Evolutionary conservation across 2,329 filamentous ascomycete species (phyloP), one percentile per base, ranked within the genome.

Genomic region (Aspergillus persii): DNA sequence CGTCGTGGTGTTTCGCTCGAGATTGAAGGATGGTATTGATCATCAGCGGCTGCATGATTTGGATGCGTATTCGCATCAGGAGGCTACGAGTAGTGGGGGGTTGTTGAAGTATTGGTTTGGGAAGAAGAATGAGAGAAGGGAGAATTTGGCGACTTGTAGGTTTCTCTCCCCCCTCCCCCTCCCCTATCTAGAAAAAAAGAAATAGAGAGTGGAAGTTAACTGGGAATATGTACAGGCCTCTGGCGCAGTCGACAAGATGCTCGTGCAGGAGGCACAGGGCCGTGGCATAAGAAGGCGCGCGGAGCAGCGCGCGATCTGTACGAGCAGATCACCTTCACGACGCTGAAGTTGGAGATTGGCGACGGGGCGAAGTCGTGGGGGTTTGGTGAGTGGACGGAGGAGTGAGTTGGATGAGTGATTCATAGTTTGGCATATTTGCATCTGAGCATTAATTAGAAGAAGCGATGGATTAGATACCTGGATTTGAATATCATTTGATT

Each of bases 51-150:
- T 96, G 44, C 87, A 87, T 46, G 81, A 82, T 29, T 81, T 96
- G 33, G 93, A 96, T 75, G 87, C 88, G 70, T 86, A 86, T 60
- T 90, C 90, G 6, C 92, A 96, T 73, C 82, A 84, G 27, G 92
- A 96, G 73, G 93, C 93, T 11, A 88, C 88, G 18, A 83, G 83
- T 44, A 90, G 87, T 68, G 92, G 92, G 5, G 92, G 92, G 0
- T 84, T 97, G 70, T 77, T 96, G 70, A 96, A 96, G 84, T 96
- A 97, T 76, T 96, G 93, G 92, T 96, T 96, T 74, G 91, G 92
- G 2, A 81, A 79, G 36, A 88, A 89, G 23, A 86, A 96, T 76
- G 78, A 74, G 48, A 81, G 89, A 54, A 83, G 89, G 62, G 81
- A 86, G 69, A 96, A 96, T 77, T 76, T 97, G 68, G 93, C 93